Percentiles rank a stretch among this genome's conserved stretches.
These are phyloP conservation scores for Nasturtium officinale DNA, from an alignment of 345 rosid species.

Conservation along the genomic window DNA sequence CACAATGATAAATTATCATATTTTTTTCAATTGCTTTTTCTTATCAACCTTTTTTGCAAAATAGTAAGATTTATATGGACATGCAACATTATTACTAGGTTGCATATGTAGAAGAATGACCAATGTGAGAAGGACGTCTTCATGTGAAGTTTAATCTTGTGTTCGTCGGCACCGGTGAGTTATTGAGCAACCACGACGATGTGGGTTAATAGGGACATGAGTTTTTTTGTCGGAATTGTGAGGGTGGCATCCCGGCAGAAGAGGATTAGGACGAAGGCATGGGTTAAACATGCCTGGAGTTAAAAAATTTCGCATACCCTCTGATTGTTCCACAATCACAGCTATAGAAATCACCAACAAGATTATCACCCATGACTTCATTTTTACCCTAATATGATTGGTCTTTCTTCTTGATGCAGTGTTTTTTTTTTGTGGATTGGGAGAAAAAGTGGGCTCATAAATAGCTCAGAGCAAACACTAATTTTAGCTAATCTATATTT, in stretches of 20 bases:
- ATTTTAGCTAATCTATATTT: slow-evolving; percentile 13
- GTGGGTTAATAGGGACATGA: background rate
- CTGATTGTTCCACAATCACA: slow-evolving; percentile 21
- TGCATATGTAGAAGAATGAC: background rate
- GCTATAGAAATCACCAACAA: slow-evolving; percentile 25
- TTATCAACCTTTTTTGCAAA: background rate
- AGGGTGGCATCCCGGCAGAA: slow-evolving; percentile 19
- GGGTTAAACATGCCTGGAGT: background rate
- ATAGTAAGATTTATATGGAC: background rate
- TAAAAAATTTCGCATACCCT: background rate
- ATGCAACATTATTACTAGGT: background rate
- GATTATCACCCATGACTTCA: slow-evolving; percentile 32
- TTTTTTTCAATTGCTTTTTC: too few species aligned
- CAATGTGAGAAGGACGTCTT: background rate
- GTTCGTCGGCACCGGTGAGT: background rate
- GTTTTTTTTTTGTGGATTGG: slow-evolving; percentile 9
- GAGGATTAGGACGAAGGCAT: slow-evolving; percentile 19
- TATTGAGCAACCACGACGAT: background rate
- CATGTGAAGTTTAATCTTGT: background rate
- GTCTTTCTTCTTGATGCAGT: slow-evolving; percentile 19
- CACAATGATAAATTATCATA: too few species aligned
- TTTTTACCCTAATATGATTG: background rate
- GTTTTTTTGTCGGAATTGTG: background rate
- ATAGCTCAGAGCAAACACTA: background rate
- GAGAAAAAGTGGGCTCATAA: background rate